Evolutionary conservation across 2,329 filamentous ascomycete species (phyloP).

Genomic region (Chalara sp.): DNA sequence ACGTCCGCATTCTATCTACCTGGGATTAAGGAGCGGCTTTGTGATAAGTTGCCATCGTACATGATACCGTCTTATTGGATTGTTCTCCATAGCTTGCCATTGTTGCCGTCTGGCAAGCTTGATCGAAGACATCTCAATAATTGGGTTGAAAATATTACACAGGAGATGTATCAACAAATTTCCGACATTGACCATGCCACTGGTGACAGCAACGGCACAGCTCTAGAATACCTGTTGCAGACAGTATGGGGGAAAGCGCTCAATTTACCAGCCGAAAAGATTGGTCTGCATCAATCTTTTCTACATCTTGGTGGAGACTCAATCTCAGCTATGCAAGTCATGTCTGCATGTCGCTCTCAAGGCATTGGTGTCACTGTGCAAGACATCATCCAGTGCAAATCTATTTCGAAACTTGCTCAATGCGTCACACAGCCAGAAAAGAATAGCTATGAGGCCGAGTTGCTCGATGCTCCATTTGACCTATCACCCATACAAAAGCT

Average conservation of each 20-base stretch:
- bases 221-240: not conserved
- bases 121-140: not conserved
- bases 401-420: too few relatives aligned
- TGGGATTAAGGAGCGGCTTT: not conserved
- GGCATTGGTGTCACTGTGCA: too few relatives aligned
- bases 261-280: not conserved
- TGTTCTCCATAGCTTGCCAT: not conserved
- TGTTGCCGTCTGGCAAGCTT: not conserved
- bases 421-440: too few relatives aligned
- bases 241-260: not conserved
- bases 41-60: not conserved
- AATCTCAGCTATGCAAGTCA: not conserved
- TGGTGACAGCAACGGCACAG: not conserved
- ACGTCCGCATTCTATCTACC: not conserved
- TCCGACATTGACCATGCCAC: not conserved
- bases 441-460: too few relatives aligned
- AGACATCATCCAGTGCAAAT: too few relatives aligned
- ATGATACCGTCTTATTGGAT: not conserved
- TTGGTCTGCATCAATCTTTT: not conserved
- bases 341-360: not conserved
- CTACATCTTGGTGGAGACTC: not conserved
- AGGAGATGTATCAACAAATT: not conserved
- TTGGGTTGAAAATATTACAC: not conserved
- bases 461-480: constrained; percentile 2
- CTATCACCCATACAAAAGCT: constrained; percentile 17